Conservation (phyloP, 2,329 filamentous ascomycete genomes). For the Lachnellula arida region DNA sequence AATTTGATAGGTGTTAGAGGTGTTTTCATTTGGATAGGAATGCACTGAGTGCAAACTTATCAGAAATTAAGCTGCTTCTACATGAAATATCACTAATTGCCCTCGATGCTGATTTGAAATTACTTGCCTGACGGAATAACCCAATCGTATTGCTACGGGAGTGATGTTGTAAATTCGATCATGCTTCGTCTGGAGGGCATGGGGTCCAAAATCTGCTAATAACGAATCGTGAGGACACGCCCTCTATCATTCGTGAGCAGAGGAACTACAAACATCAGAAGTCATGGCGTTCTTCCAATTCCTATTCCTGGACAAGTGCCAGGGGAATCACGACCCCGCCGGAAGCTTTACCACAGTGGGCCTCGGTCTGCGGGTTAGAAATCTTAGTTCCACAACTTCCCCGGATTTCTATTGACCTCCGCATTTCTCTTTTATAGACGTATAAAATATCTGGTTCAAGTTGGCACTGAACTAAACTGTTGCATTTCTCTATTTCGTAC, state of each 20-base stretch:
- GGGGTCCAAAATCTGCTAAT: too few relatives aligned
- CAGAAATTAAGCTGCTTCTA: neutral
- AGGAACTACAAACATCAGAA: too few relatives aligned
- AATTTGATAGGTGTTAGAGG: constrained; percentile 21
- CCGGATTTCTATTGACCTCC: neutral
- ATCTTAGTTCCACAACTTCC: neutral
- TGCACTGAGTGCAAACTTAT: constrained; percentile 14
- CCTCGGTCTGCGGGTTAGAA: neutral
- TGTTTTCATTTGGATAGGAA: constrained; percentile 10
- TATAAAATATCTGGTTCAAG: neutral
- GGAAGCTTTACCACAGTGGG: neutral
- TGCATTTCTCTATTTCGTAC: neutral
- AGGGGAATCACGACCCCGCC: neutral
- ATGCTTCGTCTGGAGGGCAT: too few relatives aligned
- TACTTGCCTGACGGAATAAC: too few relatives aligned
- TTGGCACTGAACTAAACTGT: neutral
- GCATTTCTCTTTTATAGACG: neutral
- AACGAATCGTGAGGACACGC: too few relatives aligned
- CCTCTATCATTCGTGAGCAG: too few relatives aligned
- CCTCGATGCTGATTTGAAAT: too few relatives aligned
- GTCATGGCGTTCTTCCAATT: too few relatives aligned
- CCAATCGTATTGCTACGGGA: too few relatives aligned
- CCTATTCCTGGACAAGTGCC: too few relatives aligned
- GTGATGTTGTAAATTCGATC: too few relatives aligned
- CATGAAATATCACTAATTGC: neutral